Evolutionary conservation across 1,284 basidiomycete genomes (phyloP).

Genomic region (Leucoagaricus sp.): DNA sequence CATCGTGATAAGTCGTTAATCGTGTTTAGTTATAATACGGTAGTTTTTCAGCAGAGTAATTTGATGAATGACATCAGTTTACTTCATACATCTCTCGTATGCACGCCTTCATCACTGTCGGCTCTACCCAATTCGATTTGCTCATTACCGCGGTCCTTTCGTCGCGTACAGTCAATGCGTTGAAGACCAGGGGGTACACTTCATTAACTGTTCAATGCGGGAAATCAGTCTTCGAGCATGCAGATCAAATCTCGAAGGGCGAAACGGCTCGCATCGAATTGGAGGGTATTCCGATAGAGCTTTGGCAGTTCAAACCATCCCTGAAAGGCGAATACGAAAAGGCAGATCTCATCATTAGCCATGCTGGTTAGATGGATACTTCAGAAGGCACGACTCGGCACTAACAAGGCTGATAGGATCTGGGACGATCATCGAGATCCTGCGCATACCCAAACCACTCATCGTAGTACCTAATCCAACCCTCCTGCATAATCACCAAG

Average conservation of each 20-base stretch:
- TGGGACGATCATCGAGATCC: conserved; percentile 90
- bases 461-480: conserved; percentile 90
- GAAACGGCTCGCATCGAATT: conserved; percentile 32
- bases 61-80: neutral
- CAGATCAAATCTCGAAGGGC: conserved; percentile 25
- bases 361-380: conserved; percentile 73
- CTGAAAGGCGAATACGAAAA: conserved; percentile 64
- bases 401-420: conserved; percentile 61
- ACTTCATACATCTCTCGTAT: conserved; percentile 31
- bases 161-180: conserved; percentile 50
- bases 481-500: conserved; percentile 92
- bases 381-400: neutral
- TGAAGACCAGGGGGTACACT: conserved; percentile 57
- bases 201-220: conserved; percentile 78
- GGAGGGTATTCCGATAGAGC: conserved; percentile 56
- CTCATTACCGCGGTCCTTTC: conserved; percentile 71
- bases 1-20: no score
- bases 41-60: neutral
- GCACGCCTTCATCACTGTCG: conserved; percentile 84
- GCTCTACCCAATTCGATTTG: conserved; percentile 85
- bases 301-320: conserved; percentile 75
- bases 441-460: conserved; percentile 74
- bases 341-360: conserved; percentile 85
- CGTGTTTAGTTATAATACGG: no score
- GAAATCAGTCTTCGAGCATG: conserved; percentile 42